Evolutionary conservation across 164 flowering plant species (phyloP).

Genomic region (Aristolochia contorta): DNA sequence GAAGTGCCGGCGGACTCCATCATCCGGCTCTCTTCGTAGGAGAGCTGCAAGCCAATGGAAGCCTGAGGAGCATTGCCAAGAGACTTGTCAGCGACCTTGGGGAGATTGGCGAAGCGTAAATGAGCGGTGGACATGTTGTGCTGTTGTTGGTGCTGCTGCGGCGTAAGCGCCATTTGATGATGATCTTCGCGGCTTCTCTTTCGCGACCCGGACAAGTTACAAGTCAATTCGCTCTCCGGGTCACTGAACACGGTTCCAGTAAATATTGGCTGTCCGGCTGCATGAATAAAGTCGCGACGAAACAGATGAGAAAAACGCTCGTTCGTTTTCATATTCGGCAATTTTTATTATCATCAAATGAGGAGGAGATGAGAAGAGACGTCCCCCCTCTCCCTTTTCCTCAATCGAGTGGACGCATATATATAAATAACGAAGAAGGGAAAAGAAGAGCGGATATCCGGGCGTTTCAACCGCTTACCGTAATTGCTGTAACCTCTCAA

Average conservation of each 20-base stretch:
- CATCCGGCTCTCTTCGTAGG: slow-evolving; percentile 5
- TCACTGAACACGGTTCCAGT: slow-evolving; percentile 20
- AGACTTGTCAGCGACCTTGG: slow-evolving; percentile 2
- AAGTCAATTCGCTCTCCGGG: slow-evolving; percentile 25
- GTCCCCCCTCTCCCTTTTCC: no score
- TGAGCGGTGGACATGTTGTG: not conserved
- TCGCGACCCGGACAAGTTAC: slow-evolving; percentile 23
- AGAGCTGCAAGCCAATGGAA: slow-evolving; percentile 2
- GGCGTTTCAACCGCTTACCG: slow-evolving; percentile 2
- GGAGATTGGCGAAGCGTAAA: slow-evolving; percentile 4
- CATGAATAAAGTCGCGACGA: not conserved
- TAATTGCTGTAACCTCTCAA: slow-evolving; percentile 2
- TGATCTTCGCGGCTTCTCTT: slow-evolving; percentile 11
- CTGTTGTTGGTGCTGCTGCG: slow-evolving; percentile 5
- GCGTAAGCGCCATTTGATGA: not conserved
- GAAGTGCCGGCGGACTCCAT: slow-evolving; percentile 12
- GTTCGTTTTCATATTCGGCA: no score
- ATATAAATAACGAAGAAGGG: no score
- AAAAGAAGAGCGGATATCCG: not conserved
- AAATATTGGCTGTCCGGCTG: slow-evolving; percentile 11
- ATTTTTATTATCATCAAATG: no score
- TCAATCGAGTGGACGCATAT: no score
- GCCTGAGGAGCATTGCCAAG: not conserved
- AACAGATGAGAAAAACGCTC: not conserved
- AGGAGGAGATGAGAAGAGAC: no score